Evolutionary conservation across 2,329 filamentous ascomycete genomes (phyloP), one percentile per base, ranked within the genome.

Genomic region (Byssothecium circinans): DNA sequence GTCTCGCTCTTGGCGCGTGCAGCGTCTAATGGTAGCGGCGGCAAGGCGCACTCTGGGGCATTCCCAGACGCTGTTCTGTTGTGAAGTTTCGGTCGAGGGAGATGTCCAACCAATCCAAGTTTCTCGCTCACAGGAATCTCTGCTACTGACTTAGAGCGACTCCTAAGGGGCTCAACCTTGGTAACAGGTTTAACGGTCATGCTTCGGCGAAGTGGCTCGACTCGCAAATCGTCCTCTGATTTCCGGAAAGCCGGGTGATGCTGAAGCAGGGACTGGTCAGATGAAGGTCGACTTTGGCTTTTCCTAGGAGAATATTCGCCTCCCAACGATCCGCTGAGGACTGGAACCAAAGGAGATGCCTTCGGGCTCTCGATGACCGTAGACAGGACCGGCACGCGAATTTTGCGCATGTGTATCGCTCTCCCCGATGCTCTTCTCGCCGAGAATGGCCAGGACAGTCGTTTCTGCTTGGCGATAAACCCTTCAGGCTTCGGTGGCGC

Each of bases 281-380:
- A 64, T 8, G 57, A 56, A 17, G 50, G 52, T 18, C 56, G 57
- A 30, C 57, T 60, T 40, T 43, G 43, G 15, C 47, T 56, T 41
- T 61, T 58, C 35, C 38, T 48, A n/a, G 55, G 53, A 22, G 51
- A 35, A 19, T 49, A 38, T 20, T 54, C 51, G 33, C 47, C 47
- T 20, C 41, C 42, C 4, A 47, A 44, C 8, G 53, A 32, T 25
- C 45, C 56, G 14, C 50, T 56, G 8, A 66, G 43, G 0, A 64
- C 50, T 6, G 58, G 57, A 7, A 55, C 58, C 19, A 64, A 49
- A 6, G 67, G 53, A 22, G 64, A 68, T 18, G 65, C 60, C 29
- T 58, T 67, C 1, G 70, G 70, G 42, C 70, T 73, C 39, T 75
- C 72, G 12, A 73, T 63, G 3, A 75, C 74, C 6, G 72, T 62